A percentile compares a stretch with the other conserved stretches of the same genome.
Conservation (phyloP, 345 rosid species). For the Cardamine resedifolia region DNA sequence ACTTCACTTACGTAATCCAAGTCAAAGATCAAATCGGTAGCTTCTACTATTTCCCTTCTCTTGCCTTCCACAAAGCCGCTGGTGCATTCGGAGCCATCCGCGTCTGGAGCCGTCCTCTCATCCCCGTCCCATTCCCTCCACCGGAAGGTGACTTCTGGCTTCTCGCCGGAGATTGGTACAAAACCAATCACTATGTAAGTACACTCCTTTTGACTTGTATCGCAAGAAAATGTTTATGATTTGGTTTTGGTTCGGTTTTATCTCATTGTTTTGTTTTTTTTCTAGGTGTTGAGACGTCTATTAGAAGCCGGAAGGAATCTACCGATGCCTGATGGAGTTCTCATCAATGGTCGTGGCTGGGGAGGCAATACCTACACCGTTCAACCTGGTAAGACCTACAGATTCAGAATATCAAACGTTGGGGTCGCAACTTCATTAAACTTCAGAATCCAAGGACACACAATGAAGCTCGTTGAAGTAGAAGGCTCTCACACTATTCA, state of each 20-base stretch:
- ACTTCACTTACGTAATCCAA: slow-evolving; percentile 78
- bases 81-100: slow-evolving; percentile 87
- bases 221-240: background rate
- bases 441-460: slow-evolving; percentile 87
- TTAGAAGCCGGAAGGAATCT: slow-evolving; percentile 64
- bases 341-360: slow-evolving; percentile 92
- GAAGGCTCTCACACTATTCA: slow-evolving; percentile 95
- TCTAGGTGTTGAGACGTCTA: slow-evolving; percentile 56
- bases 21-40: slow-evolving; percentile 94
- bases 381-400: slow-evolving; percentile 81
- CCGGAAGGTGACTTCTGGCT: slow-evolving; percentile 72
- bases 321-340: slow-evolving; percentile 78
- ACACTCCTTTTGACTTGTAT: background rate
- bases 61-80: slow-evolving; percentile 88
- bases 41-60: slow-evolving; percentile 85
- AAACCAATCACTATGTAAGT: slow-evolving; percentile 68
- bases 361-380: slow-evolving; percentile 70
- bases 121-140: slow-evolving; percentile 78
- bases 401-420: slow-evolving; percentile 88
- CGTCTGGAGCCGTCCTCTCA: slow-evolving; percentile 78
- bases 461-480: slow-evolving; percentile 77
- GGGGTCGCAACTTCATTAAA: slow-evolving; percentile 69
- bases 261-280: background rate
- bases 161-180: slow-evolving; percentile 92
- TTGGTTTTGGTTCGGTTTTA: background rate